A percentile compares a stretch with the other conserved stretches of the same genome.
These are phyloP conservation scores for Trypanosomatidae sp. DNA, from an alignment of 208 protist genomes.

Conservation along the genomic window DNA sequence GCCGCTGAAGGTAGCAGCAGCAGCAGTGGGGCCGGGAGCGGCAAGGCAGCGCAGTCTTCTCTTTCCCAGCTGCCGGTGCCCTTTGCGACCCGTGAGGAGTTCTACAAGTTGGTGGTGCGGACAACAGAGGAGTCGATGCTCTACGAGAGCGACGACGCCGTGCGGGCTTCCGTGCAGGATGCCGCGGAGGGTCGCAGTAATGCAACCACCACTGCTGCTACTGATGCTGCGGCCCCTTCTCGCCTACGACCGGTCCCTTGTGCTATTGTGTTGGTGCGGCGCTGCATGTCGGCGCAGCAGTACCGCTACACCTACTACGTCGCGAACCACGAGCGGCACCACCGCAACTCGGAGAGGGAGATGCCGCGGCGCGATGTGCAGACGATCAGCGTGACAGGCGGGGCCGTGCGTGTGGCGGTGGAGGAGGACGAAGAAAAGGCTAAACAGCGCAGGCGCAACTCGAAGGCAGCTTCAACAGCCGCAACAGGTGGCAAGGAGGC, in stretches of 20 bases:
- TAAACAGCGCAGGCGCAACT: too few species aligned
- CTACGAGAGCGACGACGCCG: conserved; percentile 20
- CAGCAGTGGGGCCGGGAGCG: neutral
- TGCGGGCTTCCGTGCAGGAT: conserved; percentile 13
- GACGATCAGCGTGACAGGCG: too few species aligned
- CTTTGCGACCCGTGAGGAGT: conserved; percentile 27
- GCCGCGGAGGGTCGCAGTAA: too few species aligned
- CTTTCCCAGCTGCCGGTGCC: conserved; percentile 15
- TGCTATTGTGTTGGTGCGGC: conserved; percentile 44
- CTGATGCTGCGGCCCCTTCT: neutral
- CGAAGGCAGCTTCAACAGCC: too few species aligned
- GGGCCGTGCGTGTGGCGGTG: conserved; percentile 14
- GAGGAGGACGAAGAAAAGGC: too few species aligned
- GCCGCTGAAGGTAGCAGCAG: too few species aligned
- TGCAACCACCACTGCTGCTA: neutral
- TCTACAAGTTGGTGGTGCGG: conserved; percentile 46
- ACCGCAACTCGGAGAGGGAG: too few species aligned
- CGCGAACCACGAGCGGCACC: conserved; percentile 29
- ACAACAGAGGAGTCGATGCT: conserved; percentile 32
- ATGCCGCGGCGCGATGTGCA: too few species aligned
- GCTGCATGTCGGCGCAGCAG: conserved; percentile 21
- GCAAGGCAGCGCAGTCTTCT: neutral
- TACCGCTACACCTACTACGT: conserved; percentile 32
- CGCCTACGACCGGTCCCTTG: conserved; percentile 41
- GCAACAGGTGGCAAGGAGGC: too few species aligned